Conservation (phyloP, 305 asterid species). For the Rubia peregrina region DNA sequence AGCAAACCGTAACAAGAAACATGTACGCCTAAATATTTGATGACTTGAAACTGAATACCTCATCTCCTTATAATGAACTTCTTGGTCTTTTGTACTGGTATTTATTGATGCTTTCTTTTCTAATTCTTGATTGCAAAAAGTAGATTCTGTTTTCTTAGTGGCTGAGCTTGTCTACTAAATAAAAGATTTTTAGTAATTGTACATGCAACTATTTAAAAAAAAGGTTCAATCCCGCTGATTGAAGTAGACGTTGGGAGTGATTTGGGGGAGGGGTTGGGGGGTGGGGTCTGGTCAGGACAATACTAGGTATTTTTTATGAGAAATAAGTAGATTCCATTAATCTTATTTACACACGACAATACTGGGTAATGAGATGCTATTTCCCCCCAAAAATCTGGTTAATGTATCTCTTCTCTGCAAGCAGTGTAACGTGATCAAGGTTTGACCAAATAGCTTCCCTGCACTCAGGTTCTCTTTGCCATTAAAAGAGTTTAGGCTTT, state of each 20-base stretch:
- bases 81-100: not conserved
- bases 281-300: not conserved
- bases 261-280: not conserved
- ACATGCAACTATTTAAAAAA: not conserved
- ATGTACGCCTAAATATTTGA: conserved; percentile 6
- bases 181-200: not conserved
- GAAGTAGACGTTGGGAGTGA: not conserved
- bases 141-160: not conserved
- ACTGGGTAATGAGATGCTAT: not conserved
- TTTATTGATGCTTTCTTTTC: not conserved
- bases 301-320: too few relatives aligned
- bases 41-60: not conserved
- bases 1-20: too few relatives aligned
- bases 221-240: not conserved
- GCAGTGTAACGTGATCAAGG: not conserved
- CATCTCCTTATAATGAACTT: too few relatives aligned
- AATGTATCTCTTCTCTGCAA: not conserved
- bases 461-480: not conserved
- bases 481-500: not conserved
- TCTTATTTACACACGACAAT: not conserved
- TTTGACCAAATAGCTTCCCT: not conserved
- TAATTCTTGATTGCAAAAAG: not conserved
- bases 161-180: not conserved
- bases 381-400: not conserved
- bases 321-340: too few relatives aligned